Conservation (phyloP, 306 rosid species). For the Quercus glauca region DNA sequence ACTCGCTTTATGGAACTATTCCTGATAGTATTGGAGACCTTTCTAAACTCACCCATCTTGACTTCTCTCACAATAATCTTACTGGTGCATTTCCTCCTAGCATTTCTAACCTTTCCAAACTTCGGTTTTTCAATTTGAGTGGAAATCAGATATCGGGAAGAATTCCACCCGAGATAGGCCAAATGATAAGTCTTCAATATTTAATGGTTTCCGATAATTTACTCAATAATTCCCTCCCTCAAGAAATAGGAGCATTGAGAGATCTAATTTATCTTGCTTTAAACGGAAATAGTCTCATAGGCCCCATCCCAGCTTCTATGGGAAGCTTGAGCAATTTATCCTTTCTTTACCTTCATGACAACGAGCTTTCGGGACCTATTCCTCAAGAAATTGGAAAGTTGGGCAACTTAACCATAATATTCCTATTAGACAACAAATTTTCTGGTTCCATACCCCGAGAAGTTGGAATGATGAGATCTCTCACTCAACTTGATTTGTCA, state of each 20-base stretch:
- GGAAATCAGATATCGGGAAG: no score
- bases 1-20: no score
- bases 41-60: background rate
- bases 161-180: no score
- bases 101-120: no score
- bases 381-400: constrained; percentile 28
- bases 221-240: no score
- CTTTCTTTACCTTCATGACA: background rate
- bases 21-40: no score
- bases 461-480: constrained; percentile 30
- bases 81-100: background rate
- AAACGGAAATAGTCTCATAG: background rate
- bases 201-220: no score
- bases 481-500: constrained; percentile 3
- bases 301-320: background rate
- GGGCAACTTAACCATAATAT: background rate
- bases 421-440: background rate
- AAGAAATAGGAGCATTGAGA: background rate
- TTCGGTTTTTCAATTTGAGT: no score
- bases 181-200: no score
- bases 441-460: constrained; percentile 30
- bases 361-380: background rate
- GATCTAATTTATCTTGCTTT: background rate
- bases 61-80: background rate
- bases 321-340: constrained; percentile 1